These are phyloP conservation scores for Geum urbanum DNA, from an alignment of 306 rosid species.

Conservation along the genomic window DNA sequence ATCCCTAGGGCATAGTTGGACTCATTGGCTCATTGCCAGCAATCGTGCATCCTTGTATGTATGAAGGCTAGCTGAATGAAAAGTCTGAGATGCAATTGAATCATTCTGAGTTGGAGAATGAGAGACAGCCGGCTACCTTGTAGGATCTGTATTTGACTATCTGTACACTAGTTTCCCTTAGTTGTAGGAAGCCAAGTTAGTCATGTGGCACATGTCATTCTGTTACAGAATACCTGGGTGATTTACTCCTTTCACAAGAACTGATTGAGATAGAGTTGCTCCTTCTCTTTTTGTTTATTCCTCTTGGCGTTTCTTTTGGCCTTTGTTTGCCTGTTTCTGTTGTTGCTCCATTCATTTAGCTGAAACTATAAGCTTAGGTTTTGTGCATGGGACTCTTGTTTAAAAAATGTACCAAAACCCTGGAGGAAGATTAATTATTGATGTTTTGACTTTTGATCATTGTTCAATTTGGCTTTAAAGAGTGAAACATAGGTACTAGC, in stretches of 20 bases:
- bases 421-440: background rate
- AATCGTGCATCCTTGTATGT: background rate
- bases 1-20: background rate
- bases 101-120: background rate
- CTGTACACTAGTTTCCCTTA: slow-evolving; percentile 1
- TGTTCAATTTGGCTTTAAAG: background rate
- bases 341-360: background rate
- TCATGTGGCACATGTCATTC: background rate
- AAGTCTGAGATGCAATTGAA: background rate
- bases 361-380: background rate
- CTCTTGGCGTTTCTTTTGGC: background rate
- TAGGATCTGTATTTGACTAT: background rate
- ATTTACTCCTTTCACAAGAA: background rate
- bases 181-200: background rate
- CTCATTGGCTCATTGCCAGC: background rate
- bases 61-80: background rate
- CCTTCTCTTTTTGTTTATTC: background rate
- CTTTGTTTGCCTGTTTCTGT: background rate
- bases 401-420: background rate
- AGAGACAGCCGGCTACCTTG: background rate
- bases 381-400: background rate
- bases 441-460: background rate
- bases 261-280: background rate
- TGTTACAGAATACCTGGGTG: background rate
- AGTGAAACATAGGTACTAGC: background rate